phyloP scores from a whole-genome alignment of 2,329 filamentous ascomycete genomes.

The Torrubiella hemipterigena region DNA sequence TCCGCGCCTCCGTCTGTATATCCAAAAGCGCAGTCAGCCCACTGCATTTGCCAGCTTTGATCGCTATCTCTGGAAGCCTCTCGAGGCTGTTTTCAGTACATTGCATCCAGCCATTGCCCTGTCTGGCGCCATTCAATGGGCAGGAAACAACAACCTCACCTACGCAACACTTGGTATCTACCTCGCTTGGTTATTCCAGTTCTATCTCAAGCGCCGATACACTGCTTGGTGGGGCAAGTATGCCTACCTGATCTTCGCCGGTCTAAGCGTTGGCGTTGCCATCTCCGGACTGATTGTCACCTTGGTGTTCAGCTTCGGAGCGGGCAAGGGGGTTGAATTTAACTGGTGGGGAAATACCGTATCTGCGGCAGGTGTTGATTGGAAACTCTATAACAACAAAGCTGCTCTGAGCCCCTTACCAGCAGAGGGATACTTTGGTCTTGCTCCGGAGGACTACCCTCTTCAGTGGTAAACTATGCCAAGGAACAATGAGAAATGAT shows the following conservation, averaged over 20 bases:
- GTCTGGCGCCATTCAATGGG: constrained; percentile 16
- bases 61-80: constrained; percentile 12
- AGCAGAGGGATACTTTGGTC: constrained; percentile 2
- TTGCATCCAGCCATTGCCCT: constrained; percentile 13
- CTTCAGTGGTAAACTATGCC: background rate
- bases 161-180: constrained; percentile 18
- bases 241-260: constrained; percentile 14
- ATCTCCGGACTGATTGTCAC: constrained; percentile 7
- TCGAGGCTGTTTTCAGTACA: constrained; percentile 5
- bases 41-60: constrained; percentile 11
- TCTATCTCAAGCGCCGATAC: constrained; percentile 15
- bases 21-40: constrained; percentile 9
- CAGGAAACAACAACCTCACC: constrained; percentile 16
- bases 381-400: constrained; percentile 2
- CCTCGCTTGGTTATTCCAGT: constrained; percentile 15
- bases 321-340: constrained; percentile 5
- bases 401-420: constrained; percentile 1
- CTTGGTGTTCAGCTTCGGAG: constrained; percentile 11
- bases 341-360: background rate
- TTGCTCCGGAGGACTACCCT: constrained; percentile 3
- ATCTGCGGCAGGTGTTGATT: constrained; percentile 1
- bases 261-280: constrained; percentile 11
- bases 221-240: constrained; percentile 17
- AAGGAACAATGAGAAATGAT: too few relatives aligned
- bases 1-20: constrained; percentile 8